Percentiles rank a stretch among this genome's conserved stretches.
phyloP scores from a whole-genome alignment of 768 basidiomycete genomes.

The Psilocybe cubensis region DNA sequence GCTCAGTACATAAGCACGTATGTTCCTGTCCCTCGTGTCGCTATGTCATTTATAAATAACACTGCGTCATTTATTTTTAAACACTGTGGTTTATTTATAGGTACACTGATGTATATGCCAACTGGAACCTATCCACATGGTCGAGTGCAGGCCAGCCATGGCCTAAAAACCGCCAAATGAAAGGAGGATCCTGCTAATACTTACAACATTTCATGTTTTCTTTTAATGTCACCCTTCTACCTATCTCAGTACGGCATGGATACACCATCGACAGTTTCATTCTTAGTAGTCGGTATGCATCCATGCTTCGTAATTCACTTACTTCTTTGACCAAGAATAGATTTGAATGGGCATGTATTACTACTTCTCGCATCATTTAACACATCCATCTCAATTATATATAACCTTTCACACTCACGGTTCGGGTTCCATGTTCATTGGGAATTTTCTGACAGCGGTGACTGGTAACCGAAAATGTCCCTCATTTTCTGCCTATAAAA shows the following conservation, averaged over 20 bases:
- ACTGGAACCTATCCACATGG: slow-evolving; percentile 77
- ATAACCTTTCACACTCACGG: slow-evolving; percentile 10
- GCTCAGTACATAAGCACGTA: slow-evolving; percentile 66
- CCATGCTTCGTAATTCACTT: not conserved
- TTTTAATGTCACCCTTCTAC: not conserved
- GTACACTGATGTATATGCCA: slow-evolving; percentile 65
- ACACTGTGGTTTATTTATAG: slow-evolving; percentile 21
- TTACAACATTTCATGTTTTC: not conserved
- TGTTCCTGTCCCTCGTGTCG: slow-evolving; percentile 3
- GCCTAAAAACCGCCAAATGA: slow-evolving; percentile 53
- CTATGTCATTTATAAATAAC: not conserved
- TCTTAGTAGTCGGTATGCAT: not conserved
- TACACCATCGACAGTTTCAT: no score
- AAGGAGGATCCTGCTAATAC: slow-evolving; percentile 9
- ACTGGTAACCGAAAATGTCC: not conserved
- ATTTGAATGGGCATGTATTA: not conserved
- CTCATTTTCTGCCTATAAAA: not conserved
- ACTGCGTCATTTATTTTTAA: not conserved
- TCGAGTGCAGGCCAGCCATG: slow-evolving; percentile 53
- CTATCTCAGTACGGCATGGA: not conserved
- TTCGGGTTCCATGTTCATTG: not conserved
- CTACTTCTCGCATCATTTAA: slow-evolving; percentile 3
- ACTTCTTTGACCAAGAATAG: not conserved
- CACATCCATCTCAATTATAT: slow-evolving; percentile 10
- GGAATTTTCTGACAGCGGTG: not conserved